Evolutionary conservation across 2,329 filamentous ascomycete genomes (phyloP), one percentile per base, ranked within the genome.

Genomic region (Neofusicoccum parvum): DNA sequence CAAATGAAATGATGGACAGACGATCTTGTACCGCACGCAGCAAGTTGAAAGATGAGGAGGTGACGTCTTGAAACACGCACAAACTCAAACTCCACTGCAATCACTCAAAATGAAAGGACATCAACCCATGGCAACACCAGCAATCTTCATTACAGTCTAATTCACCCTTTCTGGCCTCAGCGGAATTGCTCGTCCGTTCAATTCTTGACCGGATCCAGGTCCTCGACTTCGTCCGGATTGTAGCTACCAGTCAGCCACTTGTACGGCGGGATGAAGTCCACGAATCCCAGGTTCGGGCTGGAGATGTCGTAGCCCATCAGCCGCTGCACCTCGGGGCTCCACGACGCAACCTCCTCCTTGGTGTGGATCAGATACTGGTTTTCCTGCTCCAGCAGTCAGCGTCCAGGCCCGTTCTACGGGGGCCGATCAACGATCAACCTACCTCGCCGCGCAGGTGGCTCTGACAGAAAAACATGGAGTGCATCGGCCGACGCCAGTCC

Each of bases 401-500:
- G 32, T 32, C n/a, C 37, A 15, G 27, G 27, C 23, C 23, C 23
- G 23, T 3, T 23, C 23, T 23, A 23, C 23, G 23, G 23, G 20
- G 23, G 23, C 23, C 23, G 23, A 23, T 32, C 27, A 14, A 12
- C 50, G 17, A 34, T 15, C 15, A 1, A 58, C 39, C 27, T 14
- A 59, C 54, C 54, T 64, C 62, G 10, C 20, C 50, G 48, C 65
- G 50, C 41, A 53, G 41, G 6, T 41, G 56, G 10, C 51, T 54
- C 37, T 48, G 63, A 17, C 45, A 60, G 65, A 59, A 65, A n/a
- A 67, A 67, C 27, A 67, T 20, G 6, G 50, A 36, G 27, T 67
- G 65, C 62, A 67, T 62, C 23, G 62, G 62, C 45, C 63, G 27
- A 7, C 54, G 65, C 69, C 60, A 56, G 23, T 62, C 66, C 65